These are phyloP conservation scores for Penicillium oxalicum DNA, from an alignment of 2,329 filamentous ascomycete species.

Conservation along the genomic window DNA sequence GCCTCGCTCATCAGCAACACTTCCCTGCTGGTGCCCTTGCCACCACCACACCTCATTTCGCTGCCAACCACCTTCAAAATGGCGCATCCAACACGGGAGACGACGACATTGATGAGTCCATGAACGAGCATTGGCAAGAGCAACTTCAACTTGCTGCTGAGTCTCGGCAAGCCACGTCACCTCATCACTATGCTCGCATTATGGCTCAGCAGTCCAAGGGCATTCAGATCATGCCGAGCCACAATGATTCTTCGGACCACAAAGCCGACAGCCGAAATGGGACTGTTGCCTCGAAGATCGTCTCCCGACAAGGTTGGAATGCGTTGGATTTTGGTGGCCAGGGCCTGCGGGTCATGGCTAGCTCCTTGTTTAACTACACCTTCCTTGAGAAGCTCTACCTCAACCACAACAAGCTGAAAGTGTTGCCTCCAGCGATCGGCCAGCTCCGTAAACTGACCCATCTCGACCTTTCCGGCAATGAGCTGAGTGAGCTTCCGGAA, in stretches of 20 bases:
- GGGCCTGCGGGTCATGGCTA: constrained; percentile 74
- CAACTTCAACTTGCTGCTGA: constrained; percentile 77
- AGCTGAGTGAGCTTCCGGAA: constrained; percentile 71
- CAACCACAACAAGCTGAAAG: constrained; percentile 81
- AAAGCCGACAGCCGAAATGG: constrained; percentile 57
- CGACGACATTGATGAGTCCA: constrained; percentile 52
- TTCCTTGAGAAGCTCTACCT: constrained; percentile 92
- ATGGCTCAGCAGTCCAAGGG: constrained; percentile 45
- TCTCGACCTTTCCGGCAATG: constrained; percentile 84
- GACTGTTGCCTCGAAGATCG: constrained; percentile 54
- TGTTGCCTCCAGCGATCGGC: constrained; percentile 75
- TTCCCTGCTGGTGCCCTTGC: constrained; percentile 44
- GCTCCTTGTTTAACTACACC: constrained; percentile 74
- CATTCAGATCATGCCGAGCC: constrained; percentile 44
- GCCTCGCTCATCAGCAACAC: constrained; percentile 46
- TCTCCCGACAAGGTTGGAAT: constrained; percentile 72
- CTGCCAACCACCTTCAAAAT: constrained; percentile 54
- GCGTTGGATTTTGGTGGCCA: constrained; percentile 95
- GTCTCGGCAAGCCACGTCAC: constrained; percentile 61
- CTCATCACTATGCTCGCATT: constrained; percentile 60
- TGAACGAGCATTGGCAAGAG: constrained; percentile 74
- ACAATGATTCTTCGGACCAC: constrained; percentile 44
- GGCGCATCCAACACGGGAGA: constrained; percentile 52
- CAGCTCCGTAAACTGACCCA: constrained; percentile 72
- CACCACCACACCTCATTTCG: constrained; percentile 52